Evolutionary conservation across 805 yeast genomes (phyloP), one percentile per base, ranked within the genome.

Genomic region (Sungouiozyma intestinalis): DNA sequence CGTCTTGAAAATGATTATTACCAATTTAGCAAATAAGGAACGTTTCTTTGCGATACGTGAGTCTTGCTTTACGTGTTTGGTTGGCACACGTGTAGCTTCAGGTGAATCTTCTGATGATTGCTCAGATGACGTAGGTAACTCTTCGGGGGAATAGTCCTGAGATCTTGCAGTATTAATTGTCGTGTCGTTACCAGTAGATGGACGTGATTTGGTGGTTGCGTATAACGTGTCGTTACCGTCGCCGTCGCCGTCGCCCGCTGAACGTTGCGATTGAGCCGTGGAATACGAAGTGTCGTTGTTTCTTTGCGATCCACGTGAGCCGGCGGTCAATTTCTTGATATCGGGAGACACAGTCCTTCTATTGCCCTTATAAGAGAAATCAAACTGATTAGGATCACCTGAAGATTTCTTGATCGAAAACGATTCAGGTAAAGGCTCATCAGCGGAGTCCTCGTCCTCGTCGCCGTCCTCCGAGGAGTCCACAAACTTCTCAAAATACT

Each of bases 261-360:
- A n/a, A n/a, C n/a, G n/a, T n/a, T n/a, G n/a, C n/a, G n/a, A n/a
- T n/a, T n/a, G n/a, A n/a, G n/a, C n/a, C n/a, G n/a, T n/a, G n/a
- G n/a, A n/a, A n/a, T n/a, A n/a, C n/a, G n/a, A n/a, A n/a, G n/a
- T n/a, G n/a, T n/a, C n/a, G n/a, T n/a, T n/a, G n/a, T n/a, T n/a
- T n/a, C n/a, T n/a, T n/a, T n/a, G n/a, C n/a, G n/a, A n/a, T n/a
- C 29, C 29, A 24, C 11, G 6, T 7, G 29, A 24, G 11, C 6
- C 58, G 7, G 63, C 59, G 14, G 57, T 64, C 38, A 64, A 45
- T 33, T 58, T 58, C 3, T 53, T 46, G 15, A 64, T 44, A 45
- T 60, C 64, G 7, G 68, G 64, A 1, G 65, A 47, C 11, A 55
- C 33, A 1, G 58, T 51, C 44, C 40, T 54, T 43, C 62, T 55